Conservation (phyloP, 2,329 filamentous ascomycete species). For the Penicillium nordicum region DNA sequence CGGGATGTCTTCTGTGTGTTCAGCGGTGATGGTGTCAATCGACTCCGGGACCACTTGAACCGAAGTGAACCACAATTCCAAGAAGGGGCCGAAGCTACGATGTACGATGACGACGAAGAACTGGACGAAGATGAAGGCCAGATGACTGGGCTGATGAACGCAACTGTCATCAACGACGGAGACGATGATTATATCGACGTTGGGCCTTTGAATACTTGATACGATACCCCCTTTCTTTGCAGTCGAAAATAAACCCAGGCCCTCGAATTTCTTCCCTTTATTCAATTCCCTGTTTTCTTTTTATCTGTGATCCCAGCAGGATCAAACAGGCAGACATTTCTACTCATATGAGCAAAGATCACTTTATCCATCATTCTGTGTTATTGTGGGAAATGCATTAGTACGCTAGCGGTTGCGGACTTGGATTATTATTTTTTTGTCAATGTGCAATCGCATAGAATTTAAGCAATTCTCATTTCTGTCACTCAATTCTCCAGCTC, state of each 20-base stretch:
- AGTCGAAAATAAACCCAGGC: slow-evolving; percentile 11
- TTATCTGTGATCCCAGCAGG: slow-evolving; percentile 8
- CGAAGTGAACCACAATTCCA: slow-evolving; percentile 32
- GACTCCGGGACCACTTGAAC: slow-evolving; percentile 76
- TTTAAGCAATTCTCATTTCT: slow-evolving; percentile 8
- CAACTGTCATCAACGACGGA: slow-evolving; percentile 42
- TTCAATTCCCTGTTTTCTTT: slow-evolving; percentile 11
- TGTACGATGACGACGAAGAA: slow-evolving; percentile 46
- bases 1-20: slow-evolving; percentile 97
- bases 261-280: slow-evolving; percentile 5
- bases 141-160: slow-evolving; percentile 42
- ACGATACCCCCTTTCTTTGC: slow-evolving; percentile 32
- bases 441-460: slow-evolving; percentile 13
- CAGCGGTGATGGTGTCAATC: slow-evolving; percentile 76
- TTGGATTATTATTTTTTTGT: slow-evolving; percentile 6
- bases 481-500: not conserved
- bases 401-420: slow-evolving; percentile 20
- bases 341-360: slow-evolving; percentile 26
- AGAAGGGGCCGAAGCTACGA: slow-evolving; percentile 39
- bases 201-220: slow-evolving; percentile 33
- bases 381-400: slow-evolving; percentile 31
- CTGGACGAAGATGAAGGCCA: slow-evolving; percentile 43
- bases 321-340: slow-evolving; percentile 20
- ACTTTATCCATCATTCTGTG: slow-evolving; percentile 15
- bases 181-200: slow-evolving; percentile 43